phyloP scores from a whole-genome alignment of 2,329 filamentous ascomycete species.

The Alternaria brassicae region DNA sequence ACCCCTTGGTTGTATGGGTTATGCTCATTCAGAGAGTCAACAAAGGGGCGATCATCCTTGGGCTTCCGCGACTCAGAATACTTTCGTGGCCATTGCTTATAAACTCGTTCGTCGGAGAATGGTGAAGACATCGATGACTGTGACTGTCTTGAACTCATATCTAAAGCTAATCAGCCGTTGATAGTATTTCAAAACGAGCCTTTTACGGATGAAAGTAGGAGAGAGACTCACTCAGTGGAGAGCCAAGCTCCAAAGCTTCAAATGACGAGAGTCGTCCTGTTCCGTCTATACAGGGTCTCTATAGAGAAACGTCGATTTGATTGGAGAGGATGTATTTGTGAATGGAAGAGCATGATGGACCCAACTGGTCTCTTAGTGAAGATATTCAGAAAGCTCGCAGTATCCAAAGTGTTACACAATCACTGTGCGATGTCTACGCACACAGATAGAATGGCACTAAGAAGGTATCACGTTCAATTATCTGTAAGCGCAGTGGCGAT shows the following conservation, averaged over 20 bases:
- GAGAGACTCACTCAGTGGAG: not conserved
- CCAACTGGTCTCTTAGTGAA: not conserved
- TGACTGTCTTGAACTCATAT: not conserved
- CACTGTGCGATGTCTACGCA: not conserved
- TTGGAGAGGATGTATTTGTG: not conserved
- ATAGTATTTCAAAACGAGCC: not conserved
- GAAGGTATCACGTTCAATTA: not conserved
- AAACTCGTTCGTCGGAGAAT: not conserved
- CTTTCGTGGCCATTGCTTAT: not conserved
- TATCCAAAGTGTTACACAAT: not conserved
- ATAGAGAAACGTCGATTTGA: not conserved
- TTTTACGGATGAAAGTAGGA: not conserved
- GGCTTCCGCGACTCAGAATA: not conserved
- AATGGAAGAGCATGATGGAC: not conserved
- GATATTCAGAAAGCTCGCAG: not conserved
- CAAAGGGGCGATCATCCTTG: not conserved
- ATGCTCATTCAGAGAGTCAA: not conserved
- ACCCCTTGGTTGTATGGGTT: not conserved
- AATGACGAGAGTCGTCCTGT: not conserved
- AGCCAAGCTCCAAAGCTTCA: not conserved
- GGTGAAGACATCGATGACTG: not conserved
- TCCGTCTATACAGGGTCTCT: no score
- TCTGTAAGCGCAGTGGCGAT: not conserved
- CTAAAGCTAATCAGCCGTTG: not conserved
- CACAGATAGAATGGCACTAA: not conserved